Conservation (phyloP, 2,329 filamentous ascomycete species). For the Aspergillus sp. region DNA sequence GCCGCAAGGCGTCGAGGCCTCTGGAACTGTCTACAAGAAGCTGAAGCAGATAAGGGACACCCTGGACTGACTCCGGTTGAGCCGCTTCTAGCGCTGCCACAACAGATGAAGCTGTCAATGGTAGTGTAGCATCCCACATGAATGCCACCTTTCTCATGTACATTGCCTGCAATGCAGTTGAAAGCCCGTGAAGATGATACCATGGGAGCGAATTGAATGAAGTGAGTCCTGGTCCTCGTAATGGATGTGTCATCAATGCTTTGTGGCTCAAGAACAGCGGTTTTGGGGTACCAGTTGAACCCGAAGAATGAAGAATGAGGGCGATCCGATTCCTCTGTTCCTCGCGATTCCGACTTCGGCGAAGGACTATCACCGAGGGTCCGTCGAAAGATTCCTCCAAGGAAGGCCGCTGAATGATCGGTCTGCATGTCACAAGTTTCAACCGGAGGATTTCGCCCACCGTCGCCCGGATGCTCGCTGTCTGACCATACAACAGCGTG, state of each 20-base stretch:
- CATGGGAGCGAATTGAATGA: constrained; percentile 51
- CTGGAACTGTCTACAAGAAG: constrained; percentile 43
- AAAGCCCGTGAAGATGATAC: constrained; percentile 51
- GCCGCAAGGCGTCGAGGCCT: constrained; percentile 42
- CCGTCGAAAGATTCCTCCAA: constrained; percentile 17
- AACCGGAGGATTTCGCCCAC: constrained; percentile 33
- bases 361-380: constrained; percentile 23
- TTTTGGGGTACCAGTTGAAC: constrained; percentile 54
- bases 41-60: constrained; percentile 49
- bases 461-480: constrained; percentile 37
- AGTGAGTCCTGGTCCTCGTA: constrained; percentile 42
- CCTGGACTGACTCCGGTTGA: constrained; percentile 46
- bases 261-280: constrained; percentile 51
- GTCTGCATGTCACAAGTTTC: constrained; percentile 31
- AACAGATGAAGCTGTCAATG: constrained; percentile 44
- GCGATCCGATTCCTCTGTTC: constrained; percentile 38
- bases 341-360: constrained; percentile 28
- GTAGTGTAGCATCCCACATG: constrained; percentile 48
- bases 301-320: constrained; percentile 54
- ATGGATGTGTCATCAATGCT: constrained; percentile 43
- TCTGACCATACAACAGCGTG: constrained; percentile 44
- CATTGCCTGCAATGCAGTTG: constrained; percentile 50
- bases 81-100: constrained; percentile 42
- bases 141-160: constrained; percentile 49
- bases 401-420: constrained; percentile 25